Conservation (phyloP, 257 asterid species). For the Fraxinus cuspidata region DNA sequence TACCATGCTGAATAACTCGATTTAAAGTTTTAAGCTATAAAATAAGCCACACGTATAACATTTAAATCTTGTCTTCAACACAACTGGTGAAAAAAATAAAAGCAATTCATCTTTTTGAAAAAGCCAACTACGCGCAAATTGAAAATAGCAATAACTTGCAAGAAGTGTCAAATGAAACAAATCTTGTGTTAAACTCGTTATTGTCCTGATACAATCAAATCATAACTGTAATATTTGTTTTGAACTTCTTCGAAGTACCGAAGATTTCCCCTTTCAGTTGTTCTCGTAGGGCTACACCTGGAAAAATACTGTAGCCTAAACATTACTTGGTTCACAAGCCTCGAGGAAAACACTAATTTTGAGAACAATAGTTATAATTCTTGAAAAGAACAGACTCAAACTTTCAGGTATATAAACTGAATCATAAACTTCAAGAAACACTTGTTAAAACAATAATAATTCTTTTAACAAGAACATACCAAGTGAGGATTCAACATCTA, state of each 20-base stretch:
- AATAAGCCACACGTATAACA: neutral
- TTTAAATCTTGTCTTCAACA: neutral
- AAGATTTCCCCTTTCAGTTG: neutral
- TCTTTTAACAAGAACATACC: constrained; percentile 35
- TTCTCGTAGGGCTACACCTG: neutral
- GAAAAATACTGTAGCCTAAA: neutral
- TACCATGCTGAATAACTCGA: neutral
- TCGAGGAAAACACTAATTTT: neutral
- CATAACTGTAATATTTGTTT: neutral
- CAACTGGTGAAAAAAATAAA: neutral
- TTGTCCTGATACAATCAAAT: neutral
- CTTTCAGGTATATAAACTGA: neutral
- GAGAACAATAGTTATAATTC: neutral
- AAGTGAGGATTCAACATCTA: constrained; percentile 59
- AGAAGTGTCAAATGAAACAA: neutral
- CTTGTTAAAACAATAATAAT: neutral
- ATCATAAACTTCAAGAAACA: neutral
- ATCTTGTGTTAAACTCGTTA: neutral
- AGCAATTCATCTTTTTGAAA: neutral
- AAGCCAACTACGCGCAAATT: neutral
- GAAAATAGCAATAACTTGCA: neutral
- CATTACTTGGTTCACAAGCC: neutral
- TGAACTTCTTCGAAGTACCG: neutral
- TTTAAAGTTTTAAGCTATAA: neutral
- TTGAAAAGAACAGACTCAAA: neutral